A percentile compares a stretch with the other conserved stretches of the same genome.
phyloP scores from a whole-genome alignment of 2,329 filamentous ascomycete species.

The Fusarium staphyleae region DNA sequence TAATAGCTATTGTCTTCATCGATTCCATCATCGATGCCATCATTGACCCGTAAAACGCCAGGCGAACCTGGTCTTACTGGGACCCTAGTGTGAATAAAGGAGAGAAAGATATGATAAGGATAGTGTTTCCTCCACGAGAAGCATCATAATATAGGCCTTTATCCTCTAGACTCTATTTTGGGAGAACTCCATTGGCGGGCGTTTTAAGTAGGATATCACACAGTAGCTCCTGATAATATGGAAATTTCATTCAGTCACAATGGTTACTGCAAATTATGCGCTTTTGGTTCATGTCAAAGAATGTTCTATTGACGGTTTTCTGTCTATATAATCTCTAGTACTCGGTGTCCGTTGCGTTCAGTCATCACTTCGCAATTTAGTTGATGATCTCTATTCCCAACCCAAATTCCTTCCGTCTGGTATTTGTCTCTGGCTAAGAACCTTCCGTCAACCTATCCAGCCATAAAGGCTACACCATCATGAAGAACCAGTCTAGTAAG shows the following conservation, averaged over 20 bases:
- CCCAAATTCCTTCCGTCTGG: background rate
- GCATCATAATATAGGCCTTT: too few relatives aligned
- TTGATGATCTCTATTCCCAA: background rate
- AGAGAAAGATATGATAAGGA: too few relatives aligned
- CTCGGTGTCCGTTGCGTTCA: background rate
- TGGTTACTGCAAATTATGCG: background rate
- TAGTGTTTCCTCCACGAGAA: too few relatives aligned
- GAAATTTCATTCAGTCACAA: background rate
- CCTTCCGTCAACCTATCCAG: too few relatives aligned
- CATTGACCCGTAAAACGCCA: too few relatives aligned
- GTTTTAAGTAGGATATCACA: background rate
- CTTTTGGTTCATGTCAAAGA: background rate
- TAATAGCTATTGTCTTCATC: too few relatives aligned
- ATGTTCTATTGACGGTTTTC: background rate
- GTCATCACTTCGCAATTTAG: background rate
- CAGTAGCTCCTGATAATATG: background rate
- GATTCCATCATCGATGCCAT: too few relatives aligned
- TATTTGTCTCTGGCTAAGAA: too few relatives aligned
- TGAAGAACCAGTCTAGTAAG: background rate
- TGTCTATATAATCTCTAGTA: background rate
- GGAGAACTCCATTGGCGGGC: background rate
- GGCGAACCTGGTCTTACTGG: too few relatives aligned
- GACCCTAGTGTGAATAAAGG: too few relatives aligned
- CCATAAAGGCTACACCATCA: background rate
- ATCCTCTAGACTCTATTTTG: background rate